phyloP scores from a whole-genome alignment of 2,329 filamentous ascomycete genomes.

The Didymellaceae sp. region DNA sequence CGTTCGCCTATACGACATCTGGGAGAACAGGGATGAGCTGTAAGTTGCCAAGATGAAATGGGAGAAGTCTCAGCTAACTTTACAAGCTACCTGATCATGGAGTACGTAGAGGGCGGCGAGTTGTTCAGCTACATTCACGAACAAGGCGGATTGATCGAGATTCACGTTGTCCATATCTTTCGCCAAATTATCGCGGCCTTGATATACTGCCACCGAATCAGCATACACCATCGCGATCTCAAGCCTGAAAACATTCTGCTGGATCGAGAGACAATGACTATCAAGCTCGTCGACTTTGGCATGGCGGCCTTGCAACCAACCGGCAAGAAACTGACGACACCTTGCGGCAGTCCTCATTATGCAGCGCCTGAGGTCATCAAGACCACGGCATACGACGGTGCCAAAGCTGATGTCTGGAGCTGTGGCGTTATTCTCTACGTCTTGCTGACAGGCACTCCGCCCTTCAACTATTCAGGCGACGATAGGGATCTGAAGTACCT shows the following conservation, averaged over 20 bases:
- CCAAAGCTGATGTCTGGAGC: slow-evolving; percentile 93
- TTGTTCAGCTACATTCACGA: slow-evolving; percentile 85
- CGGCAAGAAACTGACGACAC: slow-evolving; percentile 80
- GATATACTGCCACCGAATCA: slow-evolving; percentile 90
- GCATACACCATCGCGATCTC: slow-evolving; percentile 93
- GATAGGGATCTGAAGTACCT: slow-evolving; percentile 65
- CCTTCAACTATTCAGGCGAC: slow-evolving; percentile 66
- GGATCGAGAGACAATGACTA: slow-evolving; percentile 69
- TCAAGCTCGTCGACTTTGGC: slow-evolving; percentile 97
- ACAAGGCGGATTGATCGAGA: slow-evolving; percentile 76
- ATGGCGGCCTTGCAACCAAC: slow-evolving; percentile 93
- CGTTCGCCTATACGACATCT: slow-evolving; percentile 93
- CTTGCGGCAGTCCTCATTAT: slow-evolving; percentile 96
- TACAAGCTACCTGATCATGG: slow-evolving; percentile 86
- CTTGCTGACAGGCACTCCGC: slow-evolving; percentile 80
- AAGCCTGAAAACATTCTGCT: slow-evolving; percentile 98
- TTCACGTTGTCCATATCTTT: slow-evolving; percentile 83
- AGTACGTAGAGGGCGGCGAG: slow-evolving; percentile 85
- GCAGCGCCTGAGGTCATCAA: slow-evolving; percentile 90
- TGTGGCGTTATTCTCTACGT: slow-evolving; percentile 79
- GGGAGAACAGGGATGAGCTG: slow-evolving; percentile 96
- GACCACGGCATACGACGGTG: slow-evolving; percentile 78
- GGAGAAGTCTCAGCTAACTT: slow-evolving; percentile 24
- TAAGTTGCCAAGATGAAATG: slow-evolving; percentile 55
- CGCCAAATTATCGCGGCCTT: slow-evolving; percentile 92